Conservation (phyloP, 2,329 filamentous ascomycete species). For the Colletotrichum karsti region DNA sequence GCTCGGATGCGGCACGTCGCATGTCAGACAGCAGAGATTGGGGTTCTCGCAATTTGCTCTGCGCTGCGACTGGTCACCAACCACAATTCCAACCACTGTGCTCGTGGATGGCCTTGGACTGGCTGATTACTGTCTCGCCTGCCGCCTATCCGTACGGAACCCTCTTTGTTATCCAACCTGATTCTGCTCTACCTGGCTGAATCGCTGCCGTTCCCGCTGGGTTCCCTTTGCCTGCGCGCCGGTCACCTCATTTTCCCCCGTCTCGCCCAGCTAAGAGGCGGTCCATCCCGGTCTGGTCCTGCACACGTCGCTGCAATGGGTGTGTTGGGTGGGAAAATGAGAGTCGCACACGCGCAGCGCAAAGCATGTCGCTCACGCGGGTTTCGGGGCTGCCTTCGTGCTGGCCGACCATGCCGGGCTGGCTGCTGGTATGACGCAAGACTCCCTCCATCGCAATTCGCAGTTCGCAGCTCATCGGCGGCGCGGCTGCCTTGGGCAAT, state of each 20-base stretch:
- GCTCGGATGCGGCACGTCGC: slow-evolving; percentile 14
- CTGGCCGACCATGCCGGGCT: slow-evolving; percentile 19
- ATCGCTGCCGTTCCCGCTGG: slow-evolving; percentile 1
- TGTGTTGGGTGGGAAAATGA: neutral
- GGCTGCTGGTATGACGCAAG: slow-evolving; percentile 24
- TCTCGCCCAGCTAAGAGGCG: neutral
- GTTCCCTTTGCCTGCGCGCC: neutral
- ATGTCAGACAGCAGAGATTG: slow-evolving; percentile 8
- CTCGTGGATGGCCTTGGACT: neutral
- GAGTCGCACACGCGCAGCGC: neutral
- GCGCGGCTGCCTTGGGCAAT: slow-evolving; percentile 11
- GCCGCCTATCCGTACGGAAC: neutral
- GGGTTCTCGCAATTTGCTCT: slow-evolving; percentile 15
- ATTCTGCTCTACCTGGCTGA: neutral
- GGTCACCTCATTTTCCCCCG: neutral
- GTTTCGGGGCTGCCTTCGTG: slow-evolving; percentile 3
- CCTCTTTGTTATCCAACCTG: neutral
- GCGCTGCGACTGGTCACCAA: slow-evolving; percentile 1
- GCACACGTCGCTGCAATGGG: slow-evolving; percentile 13
- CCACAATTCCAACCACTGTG: neutral
- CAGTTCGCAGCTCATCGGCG: slow-evolving; percentile 5
- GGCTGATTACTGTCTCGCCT: neutral
- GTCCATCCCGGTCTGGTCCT: neutral
- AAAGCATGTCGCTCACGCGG: neutral
- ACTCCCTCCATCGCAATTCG: neutral